phyloP scores from a whole-genome alignment of 306 rosid genomes.

The Glycine latifolia region DNA sequence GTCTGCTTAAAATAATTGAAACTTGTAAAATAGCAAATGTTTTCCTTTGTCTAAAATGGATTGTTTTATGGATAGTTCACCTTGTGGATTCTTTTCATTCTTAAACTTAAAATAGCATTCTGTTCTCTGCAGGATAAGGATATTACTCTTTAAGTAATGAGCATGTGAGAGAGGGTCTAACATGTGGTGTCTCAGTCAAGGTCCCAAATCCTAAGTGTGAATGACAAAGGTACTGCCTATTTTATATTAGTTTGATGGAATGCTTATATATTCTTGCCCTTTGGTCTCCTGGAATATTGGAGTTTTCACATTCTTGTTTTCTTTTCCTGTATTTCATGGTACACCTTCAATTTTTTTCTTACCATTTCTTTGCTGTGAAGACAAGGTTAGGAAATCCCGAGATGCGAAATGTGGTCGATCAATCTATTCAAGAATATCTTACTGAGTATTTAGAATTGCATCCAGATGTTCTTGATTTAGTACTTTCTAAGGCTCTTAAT shows the following conservation, averaged over 20 bases:
- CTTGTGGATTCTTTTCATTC: slow-evolving; percentile 31
- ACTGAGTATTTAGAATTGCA: slow-evolving; percentile 95
- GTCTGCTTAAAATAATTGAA: slow-evolving; percentile 9
- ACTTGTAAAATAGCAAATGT: slow-evolving; percentile 15
- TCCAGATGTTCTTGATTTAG: slow-evolving; percentile 91
- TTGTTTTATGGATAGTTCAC: slow-evolving; percentile 2
- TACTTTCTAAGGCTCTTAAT: slow-evolving; percentile 90
- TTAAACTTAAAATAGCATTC: slow-evolving; percentile 14
- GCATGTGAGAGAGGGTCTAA: slow-evolving; percentile 98
- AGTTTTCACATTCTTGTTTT: slow-evolving; percentile 23
- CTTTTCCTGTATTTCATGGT: slow-evolving; percentile 34
- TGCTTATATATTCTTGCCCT: slow-evolving; percentile 24
- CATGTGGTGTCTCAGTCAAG: slow-evolving; percentile 88
- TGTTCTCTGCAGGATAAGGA: slow-evolving; percentile 81
- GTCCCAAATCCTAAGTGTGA: slow-evolving; percentile 97
- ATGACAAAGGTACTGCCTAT: slow-evolving; percentile 85
- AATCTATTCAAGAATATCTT: slow-evolving; percentile 86
- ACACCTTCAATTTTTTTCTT: slow-evolving; percentile 35
- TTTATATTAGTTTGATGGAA: slow-evolving; percentile 38
- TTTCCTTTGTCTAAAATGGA: slow-evolving; percentile 12
- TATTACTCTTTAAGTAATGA: slow-evolving; percentile 82
- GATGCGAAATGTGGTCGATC: slow-evolving; percentile 94
- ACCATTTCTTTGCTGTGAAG: slow-evolving; percentile 57
- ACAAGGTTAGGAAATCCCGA: slow-evolving; percentile 99
- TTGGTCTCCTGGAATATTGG: slow-evolving; percentile 35